These are phyloP conservation scores for Henckelia pumila DNA, from an alignment of 257 asterid species.

Conservation along the genomic window DNA sequence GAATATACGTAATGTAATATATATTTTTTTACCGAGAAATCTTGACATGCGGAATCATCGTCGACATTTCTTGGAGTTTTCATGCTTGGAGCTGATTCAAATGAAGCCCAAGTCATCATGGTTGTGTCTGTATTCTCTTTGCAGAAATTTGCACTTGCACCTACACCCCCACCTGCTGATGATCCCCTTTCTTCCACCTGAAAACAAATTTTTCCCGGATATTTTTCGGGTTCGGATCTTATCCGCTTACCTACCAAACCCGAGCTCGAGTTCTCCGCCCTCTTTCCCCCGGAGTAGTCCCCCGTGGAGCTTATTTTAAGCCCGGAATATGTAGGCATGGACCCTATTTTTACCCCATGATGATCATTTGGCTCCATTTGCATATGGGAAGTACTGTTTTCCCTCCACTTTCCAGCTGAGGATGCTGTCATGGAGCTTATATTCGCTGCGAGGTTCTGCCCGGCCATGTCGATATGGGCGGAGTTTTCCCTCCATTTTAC, in stretches of 20 bases:
- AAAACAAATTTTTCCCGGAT: conserved; percentile 11
- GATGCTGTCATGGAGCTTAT: background rate
- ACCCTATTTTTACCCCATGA: background rate
- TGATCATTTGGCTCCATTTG: background rate
- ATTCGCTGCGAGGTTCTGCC: background rate
- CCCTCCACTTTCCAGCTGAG: conserved; percentile 16
- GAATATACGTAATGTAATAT: too few species aligned
- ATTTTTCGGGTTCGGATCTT: conserved; percentile 30
- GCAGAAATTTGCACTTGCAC: conserved; percentile 38
- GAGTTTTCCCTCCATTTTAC: background rate
- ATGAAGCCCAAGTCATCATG: conserved; percentile 38
- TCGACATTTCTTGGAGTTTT: conserved; percentile 31
- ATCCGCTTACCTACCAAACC: conserved; percentile 28
- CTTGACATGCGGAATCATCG: conserved; percentile 38
- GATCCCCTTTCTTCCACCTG: conserved; percentile 19
- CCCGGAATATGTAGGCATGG: background rate
- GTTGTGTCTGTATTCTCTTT: conserved; percentile 31
- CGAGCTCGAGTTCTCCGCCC: background rate
- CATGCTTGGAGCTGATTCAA: conserved; percentile 35
- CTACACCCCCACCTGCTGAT: conserved; percentile 31
- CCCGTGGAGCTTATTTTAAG: too few species aligned
- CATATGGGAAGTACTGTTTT: conserved; percentile 22
- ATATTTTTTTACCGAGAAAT: conserved; percentile 27
- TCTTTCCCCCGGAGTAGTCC: background rate
- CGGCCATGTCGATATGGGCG: background rate